These are phyloP conservation scores for Fremontodendron californicum DNA, from an alignment of 345 rosid genomes.

Conservation along the genomic window DNA sequence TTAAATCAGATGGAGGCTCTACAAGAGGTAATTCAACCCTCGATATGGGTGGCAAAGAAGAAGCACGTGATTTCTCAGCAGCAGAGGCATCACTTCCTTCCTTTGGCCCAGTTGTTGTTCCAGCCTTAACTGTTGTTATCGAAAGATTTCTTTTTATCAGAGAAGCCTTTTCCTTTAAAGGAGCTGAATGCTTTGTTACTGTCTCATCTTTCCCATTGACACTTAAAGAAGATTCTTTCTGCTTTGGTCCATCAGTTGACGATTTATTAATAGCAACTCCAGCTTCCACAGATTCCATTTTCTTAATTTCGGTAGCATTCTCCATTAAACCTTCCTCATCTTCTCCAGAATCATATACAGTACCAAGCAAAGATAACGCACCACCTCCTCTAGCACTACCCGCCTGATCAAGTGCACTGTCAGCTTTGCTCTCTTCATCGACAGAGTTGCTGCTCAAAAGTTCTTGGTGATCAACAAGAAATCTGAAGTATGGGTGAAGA, in stretches of 20 bases:
- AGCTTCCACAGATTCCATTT: slow-evolving; percentile 25
- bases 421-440: slow-evolving; percentile 42
- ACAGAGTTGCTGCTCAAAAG: slow-evolving; percentile 47
- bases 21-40: slow-evolving; percentile 48
- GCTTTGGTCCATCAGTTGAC: slow-evolving; percentile 38
- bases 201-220: slow-evolving; percentile 30
- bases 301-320: slow-evolving; percentile 26
- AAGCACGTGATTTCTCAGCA: slow-evolving; percentile 34
- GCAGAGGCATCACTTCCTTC: slow-evolving; percentile 38
- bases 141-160: slow-evolving; percentile 47
- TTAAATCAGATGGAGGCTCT: slow-evolving; percentile 86
- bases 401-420: slow-evolving; percentile 29
- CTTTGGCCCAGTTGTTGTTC: slow-evolving; percentile 35
- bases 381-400: slow-evolving; percentile 45
- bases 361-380: slow-evolving; percentile 85
- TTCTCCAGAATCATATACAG: slow-evolving; percentile 72
- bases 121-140: slow-evolving; percentile 40
- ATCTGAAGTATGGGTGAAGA: slow-evolving; percentile 74
- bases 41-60: slow-evolving; percentile 24
- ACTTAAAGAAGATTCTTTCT: slow-evolving; percentile 25
- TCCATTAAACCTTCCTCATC: slow-evolving; percentile 64
- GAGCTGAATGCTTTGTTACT: slow-evolving; percentile 33
- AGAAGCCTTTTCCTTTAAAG: slow-evolving; percentile 43
- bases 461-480: slow-evolving; percentile 82
- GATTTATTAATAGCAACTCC: slow-evolving; percentile 25